Conservation (phyloP, 2,329 filamentous ascomycete species). For the Aspergillus pseudotamarii region DNA sequence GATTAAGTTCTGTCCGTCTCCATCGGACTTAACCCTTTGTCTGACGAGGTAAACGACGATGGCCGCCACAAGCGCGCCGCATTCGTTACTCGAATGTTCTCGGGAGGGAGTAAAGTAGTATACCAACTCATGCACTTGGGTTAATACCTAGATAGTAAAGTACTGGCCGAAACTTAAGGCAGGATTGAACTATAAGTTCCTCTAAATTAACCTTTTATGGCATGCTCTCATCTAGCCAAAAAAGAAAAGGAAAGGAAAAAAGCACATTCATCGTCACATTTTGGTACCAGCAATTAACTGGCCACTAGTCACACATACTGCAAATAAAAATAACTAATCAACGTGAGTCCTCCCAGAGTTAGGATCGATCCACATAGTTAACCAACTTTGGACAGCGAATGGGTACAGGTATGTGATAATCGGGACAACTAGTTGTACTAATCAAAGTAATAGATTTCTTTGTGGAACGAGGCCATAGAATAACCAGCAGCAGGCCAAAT, state of each 20-base stretch:
- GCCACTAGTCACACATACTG: neutral
- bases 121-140: neutral
- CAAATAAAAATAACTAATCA: neutral
- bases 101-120: neutral
- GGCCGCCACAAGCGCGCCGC: constrained; percentile 12
- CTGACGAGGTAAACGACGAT: neutral
- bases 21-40: constrained; percentile 5
- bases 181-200: neutral
- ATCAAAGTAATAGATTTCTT: neutral
- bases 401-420: neutral
- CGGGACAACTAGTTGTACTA: constrained; percentile 1
- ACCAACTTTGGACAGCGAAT: constrained; percentile 5
- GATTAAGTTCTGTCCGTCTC: neutral
- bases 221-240: neutral
- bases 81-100: neutral
- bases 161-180: neutral
- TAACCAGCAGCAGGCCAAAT: neutral
- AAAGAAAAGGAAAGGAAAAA: neutral
- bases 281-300: neutral
- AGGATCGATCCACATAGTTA: constrained; percentile 6
- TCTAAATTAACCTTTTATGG: neutral
- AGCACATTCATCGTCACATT: neutral
- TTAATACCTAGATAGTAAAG: neutral
- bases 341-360: neutral
- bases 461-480: neutral